A percentile compares a stretch with the other conserved stretches of the same genome.
Conservation (phyloP, 495 filamentous ascomycete genomes). For the Chlorociboria aeruginascens region DNA sequence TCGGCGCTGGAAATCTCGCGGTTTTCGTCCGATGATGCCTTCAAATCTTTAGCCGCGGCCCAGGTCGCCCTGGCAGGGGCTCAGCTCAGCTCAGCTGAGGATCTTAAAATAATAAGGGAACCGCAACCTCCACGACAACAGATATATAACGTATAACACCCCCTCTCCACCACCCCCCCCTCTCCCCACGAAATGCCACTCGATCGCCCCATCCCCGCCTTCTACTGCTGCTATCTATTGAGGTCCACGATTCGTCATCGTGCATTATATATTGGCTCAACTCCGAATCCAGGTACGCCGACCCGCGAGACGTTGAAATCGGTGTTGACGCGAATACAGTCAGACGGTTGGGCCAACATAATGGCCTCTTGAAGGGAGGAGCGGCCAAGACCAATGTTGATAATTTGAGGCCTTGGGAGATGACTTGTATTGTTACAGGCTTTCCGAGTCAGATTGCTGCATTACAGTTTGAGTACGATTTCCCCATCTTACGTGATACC, state of each 20-base stretch:
- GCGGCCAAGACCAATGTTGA: constrained; percentile 58
- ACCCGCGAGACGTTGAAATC: constrained; percentile 8
- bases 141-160: background rate
- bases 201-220: constrained; percentile 35
- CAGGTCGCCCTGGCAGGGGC: background rate
- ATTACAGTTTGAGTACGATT: constrained; percentile 86
- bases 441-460: constrained; percentile 81
- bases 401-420: constrained; percentile 80
- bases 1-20: no score
- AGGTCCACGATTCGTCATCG: constrained; percentile 58
- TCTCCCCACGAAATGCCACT: constrained; percentile 11
- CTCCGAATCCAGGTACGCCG: constrained; percentile 54
- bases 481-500: background rate
- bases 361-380: constrained; percentile 68
- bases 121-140: background rate
- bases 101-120: background rate
- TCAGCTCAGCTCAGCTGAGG: background rate
- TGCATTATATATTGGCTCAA: constrained; percentile 79
- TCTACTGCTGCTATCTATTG: constrained; percentile 66
- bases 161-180: no score
- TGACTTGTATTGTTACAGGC: constrained; percentile 76
- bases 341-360: constrained; percentile 78
- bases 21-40: no score
- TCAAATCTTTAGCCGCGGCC: no score
- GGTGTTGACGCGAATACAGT: constrained; percentile 12